Conservation (phyloP, 768 basidiomycete species). For the Agrocybe pediades region DNA sequence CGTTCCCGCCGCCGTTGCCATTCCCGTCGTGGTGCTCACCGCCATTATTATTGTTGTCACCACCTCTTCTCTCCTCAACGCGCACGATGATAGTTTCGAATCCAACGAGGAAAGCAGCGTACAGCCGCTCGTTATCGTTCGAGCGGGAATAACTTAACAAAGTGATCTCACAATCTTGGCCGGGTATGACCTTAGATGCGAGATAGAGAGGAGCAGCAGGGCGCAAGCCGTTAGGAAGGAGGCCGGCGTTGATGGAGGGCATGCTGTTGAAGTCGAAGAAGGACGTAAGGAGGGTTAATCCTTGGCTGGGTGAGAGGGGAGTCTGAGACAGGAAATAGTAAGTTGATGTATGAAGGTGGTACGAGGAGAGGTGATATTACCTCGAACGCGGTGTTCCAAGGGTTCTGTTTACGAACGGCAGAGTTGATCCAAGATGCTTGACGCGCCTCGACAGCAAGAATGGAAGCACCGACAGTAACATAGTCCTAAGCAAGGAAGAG, state of each 20-base stretch:
- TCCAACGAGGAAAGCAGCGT: conserved; percentile 53
- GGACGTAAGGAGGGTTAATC: conserved; percentile 37
- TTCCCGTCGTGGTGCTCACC: neutral
- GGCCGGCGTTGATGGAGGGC: conserved; percentile 50
- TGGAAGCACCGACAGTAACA: conserved; percentile 56
- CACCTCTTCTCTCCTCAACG: conserved; percentile 23
- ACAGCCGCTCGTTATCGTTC: conserved; percentile 26
- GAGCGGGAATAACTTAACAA: conserved; percentile 22
- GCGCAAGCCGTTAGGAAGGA: conserved; percentile 31
- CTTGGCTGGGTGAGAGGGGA: conserved; percentile 40
- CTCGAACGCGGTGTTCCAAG: conserved; percentile 66
- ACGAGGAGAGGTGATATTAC: conserved; percentile 24
- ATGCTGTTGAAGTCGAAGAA: conserved; percentile 59
- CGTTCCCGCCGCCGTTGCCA: neutral
- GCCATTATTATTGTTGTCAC: neutral
- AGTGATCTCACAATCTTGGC: conserved; percentile 20
- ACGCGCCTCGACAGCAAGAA: conserved; percentile 61
- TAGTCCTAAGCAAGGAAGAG: conserved; percentile 26
- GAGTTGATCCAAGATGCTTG: conserved; percentile 66
- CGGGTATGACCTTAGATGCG: conserved; percentile 21
- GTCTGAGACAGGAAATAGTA: conserved; percentile 26
- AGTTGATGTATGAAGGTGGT: neutral
- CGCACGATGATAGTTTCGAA: conserved; percentile 41
- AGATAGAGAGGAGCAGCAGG: conserved; percentile 26
- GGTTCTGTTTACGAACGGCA: conserved; percentile 44